A percentile compares a stretch with the other conserved stretches of the same genome.
Conservation (phyloP, 2,329 filamentous ascomycete genomes). For the Penicillium digitatum region DNA sequence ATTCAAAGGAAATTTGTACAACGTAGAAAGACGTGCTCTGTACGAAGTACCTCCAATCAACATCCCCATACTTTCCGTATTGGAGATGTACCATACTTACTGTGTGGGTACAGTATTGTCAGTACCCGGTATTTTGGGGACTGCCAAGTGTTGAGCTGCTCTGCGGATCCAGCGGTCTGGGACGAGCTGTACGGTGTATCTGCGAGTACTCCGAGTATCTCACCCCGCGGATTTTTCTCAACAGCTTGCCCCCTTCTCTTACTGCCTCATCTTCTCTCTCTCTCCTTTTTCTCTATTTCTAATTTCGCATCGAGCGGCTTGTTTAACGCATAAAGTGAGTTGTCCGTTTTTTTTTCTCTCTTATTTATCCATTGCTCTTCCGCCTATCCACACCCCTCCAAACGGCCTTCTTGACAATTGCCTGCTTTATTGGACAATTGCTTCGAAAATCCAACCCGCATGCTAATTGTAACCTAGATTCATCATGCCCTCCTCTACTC, state of each 20-base stretch:
- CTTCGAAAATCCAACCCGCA: background rate
- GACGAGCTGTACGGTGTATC: constrained; percentile 29
- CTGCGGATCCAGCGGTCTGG: constrained; percentile 8
- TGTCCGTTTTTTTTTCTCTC: background rate
- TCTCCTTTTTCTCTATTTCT: constrained; percentile 15
- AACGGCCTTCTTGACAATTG: background rate
- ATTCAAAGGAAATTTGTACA: too few relatives aligned
- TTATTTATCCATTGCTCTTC: constrained; percentile 11
- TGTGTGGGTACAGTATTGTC: constrained; percentile 10
- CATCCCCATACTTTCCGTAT: background rate
- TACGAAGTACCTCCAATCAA: background rate
- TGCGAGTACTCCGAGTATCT: constrained; percentile 23
- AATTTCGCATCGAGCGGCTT: constrained; percentile 18
- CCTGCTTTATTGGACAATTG: background rate
- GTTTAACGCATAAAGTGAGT: constrained; percentile 22
- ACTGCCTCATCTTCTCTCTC: constrained; percentile 22
- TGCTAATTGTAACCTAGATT: constrained; percentile 18
- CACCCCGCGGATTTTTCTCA: constrained; percentile 27
- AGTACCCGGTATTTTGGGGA: constrained; percentile 26
- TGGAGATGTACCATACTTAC: background rate
- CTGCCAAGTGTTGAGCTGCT: constrained; percentile 20
- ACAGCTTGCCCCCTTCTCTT: constrained; percentile 16
- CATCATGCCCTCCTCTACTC: constrained; percentile 54
- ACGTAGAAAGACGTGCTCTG: too few relatives aligned
- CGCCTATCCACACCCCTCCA: constrained; percentile 2